Conservation (phyloP, 805 yeast genomes). For the Saturnispora besseyi region DNA sequence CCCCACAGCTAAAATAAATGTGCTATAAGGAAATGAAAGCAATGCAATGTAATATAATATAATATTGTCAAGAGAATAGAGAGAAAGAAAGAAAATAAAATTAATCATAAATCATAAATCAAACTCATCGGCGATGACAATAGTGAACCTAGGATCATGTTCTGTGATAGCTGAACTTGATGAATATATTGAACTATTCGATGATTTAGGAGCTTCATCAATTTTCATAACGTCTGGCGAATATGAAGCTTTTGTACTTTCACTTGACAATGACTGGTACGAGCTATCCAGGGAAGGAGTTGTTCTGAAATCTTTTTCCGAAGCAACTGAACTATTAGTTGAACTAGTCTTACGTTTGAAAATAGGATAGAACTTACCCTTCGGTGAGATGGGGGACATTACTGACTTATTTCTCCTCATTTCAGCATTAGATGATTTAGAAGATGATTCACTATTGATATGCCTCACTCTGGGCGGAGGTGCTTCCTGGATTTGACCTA, state of each 20-base stretch:
- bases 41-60: too few relatives aligned
- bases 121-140: constrained; percentile 1
- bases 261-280: not conserved
- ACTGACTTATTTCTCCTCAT: constrained; percentile 1
- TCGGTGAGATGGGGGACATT: not conserved
- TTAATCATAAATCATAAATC: not conserved
- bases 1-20: too few relatives aligned
- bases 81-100: too few relatives aligned
- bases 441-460: not conserved
- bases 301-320: not conserved
- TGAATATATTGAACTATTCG: constrained; percentile 1
- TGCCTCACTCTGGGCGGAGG: not conserved
- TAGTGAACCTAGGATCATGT: not conserved
- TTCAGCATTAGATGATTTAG: not conserved
- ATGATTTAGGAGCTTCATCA: not conserved
- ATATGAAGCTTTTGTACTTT: not conserved
- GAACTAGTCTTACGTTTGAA: constrained; percentile 4
- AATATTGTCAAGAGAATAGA: too few relatives aligned
- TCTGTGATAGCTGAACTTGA: not conserved
- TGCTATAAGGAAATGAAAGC: too few relatives aligned
- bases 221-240: not conserved
- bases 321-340: not conserved
- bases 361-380: not conserved
- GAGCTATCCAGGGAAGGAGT: not conserved
- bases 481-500: not conserved